Conservation (phyloP, 257 asterid genomes). For the Nemophila menziesii region DNA sequence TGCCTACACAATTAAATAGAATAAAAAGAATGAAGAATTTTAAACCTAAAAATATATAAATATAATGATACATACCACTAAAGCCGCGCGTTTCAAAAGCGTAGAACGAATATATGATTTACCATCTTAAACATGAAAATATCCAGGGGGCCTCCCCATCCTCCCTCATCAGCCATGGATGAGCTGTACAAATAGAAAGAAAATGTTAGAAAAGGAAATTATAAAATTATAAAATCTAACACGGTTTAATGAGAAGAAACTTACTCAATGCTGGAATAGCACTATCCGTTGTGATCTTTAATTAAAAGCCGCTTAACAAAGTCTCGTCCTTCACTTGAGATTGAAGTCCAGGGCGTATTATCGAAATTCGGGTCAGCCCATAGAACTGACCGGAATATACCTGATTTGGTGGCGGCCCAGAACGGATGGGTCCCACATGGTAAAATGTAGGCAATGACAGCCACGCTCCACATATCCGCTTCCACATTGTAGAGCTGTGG, state of each 20-base stretch:
- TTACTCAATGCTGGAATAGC: constrained; percentile 90
- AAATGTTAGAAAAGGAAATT: neutral
- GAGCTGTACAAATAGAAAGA: constrained; percentile 45
- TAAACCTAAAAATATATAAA: neutral
- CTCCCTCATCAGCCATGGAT: constrained; percentile 84
- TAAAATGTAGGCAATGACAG: constrained; percentile 82
- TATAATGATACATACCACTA: constrained; percentile 35
- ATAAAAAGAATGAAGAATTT: neutral
- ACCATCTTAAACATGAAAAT: constrained; percentile 56
- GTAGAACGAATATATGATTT: constrained; percentile 76
- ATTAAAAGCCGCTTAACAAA: constrained; percentile 84
- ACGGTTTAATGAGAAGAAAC: constrained; percentile 6
- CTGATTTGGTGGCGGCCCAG: constrained; percentile 98
- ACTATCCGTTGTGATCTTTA: constrained; percentile 79
- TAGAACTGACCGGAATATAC: constrained; percentile 87
- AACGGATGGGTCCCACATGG: constrained; percentile 96
- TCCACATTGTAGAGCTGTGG: constrained; percentile 85
- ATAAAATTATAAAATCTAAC: too few species aligned
- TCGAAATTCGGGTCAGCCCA: constrained; percentile 94
- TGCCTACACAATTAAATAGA: constrained; percentile 40
- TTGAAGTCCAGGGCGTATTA: constrained; percentile 86
- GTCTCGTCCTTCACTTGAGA: constrained; percentile 75
- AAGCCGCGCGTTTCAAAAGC: constrained; percentile 79
- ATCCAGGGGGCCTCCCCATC: constrained; percentile 55
- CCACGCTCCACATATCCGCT: constrained; percentile 94